Conservation (phyloP, 1,284 basidiomycete species). For the Salmacisia buchloeana region DNA sequence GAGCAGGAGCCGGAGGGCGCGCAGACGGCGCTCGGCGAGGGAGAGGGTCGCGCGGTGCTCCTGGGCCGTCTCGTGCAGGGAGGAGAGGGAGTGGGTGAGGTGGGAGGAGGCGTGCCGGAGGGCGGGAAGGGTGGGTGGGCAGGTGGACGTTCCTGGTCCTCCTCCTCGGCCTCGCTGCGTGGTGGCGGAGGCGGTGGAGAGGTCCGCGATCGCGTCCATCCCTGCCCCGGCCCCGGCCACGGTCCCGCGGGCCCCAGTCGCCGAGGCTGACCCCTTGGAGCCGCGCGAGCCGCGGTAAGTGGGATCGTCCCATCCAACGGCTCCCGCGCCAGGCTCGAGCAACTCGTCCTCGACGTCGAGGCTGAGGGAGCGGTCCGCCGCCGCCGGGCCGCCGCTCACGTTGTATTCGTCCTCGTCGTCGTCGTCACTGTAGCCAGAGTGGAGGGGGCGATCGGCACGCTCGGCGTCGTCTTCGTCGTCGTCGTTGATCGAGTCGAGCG, state of each 20-base stretch:
- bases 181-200: background rate
- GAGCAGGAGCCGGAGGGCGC: background rate
- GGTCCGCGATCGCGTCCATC: background rate
- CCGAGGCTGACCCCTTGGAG: background rate
- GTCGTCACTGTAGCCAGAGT: background rate
- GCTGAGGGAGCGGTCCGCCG: background rate
- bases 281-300: background rate
- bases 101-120: background rate
- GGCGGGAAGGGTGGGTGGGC: background rate
- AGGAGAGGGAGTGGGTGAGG: background rate
- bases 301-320: background rate
- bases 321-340: no score
- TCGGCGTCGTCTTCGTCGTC: background rate
- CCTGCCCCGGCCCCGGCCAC: no score
- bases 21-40: background rate
- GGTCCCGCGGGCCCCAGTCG: no score
- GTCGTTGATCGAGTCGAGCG: no score
- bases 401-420: background rate
- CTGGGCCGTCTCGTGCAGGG: slow-evolving; percentile 7
- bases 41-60: background rate
- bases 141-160: background rate
- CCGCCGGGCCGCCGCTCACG: background rate
- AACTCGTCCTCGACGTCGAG: background rate
- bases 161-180: no score
- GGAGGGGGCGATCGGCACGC: background rate